These are phyloP conservation scores for Saccharomycopsis crataegensis DNA, from an alignment of 1,139 yeast species.

Conservation along the genomic window DNA sequence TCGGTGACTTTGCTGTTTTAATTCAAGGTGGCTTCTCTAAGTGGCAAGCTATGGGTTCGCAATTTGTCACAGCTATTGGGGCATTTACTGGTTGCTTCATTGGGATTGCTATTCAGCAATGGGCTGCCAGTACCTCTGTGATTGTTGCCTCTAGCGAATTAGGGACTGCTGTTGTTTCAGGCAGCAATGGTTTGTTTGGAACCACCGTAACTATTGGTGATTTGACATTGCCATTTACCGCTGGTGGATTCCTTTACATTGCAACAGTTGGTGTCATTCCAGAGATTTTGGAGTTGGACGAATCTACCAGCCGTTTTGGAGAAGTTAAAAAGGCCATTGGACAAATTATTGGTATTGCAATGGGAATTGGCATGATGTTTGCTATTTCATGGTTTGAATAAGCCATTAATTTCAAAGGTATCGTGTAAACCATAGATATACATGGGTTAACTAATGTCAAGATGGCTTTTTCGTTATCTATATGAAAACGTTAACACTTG, in stretches of 20 bases:
- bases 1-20: constrained; percentile 64
- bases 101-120: constrained; percentile 44
- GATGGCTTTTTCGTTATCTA: background rate
- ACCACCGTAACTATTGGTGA: constrained; percentile 43
- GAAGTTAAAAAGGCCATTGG: constrained; percentile 32
- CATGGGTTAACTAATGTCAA: background rate
- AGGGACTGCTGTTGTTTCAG: constrained; percentile 3
- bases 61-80: constrained; percentile 54
- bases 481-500: background rate
- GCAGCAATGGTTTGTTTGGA: constrained; percentile 36
- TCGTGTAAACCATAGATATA: background rate
- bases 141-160: constrained; percentile 1
- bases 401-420: constrained; percentile 8
- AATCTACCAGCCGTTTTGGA: constrained; percentile 28
- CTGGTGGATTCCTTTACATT: constrained; percentile 63
- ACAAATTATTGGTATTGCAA: constrained; percentile 38
- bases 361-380: constrained; percentile 47
- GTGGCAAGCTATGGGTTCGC: constrained; percentile 54
- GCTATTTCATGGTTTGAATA: constrained; percentile 43
- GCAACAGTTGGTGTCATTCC: constrained; percentile 63
- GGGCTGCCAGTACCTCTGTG: constrained; percentile 23
- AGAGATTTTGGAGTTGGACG: constrained; percentile 43
- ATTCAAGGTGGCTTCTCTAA: constrained; percentile 59
- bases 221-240: constrained; percentile 57
- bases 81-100: constrained; percentile 55